phyloP scores from a whole-genome alignment of 2,329 filamentous ascomycete genomes.

The Exophiala mesophila region DNA sequence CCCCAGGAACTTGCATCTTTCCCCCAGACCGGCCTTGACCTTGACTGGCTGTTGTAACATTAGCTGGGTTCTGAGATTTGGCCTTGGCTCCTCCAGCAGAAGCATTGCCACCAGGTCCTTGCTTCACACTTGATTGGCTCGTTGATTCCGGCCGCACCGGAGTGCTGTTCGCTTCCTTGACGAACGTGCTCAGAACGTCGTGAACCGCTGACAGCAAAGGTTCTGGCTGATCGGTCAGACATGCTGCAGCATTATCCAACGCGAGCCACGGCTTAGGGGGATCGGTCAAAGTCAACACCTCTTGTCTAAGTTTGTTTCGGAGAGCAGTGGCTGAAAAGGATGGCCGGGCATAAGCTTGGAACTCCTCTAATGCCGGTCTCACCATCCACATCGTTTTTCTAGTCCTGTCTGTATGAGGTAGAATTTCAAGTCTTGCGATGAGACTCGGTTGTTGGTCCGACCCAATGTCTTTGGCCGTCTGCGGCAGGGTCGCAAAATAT shows the following conservation, averaged over 20 bases:
- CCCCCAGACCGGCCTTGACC: background rate
- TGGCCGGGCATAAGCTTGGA: slow-evolving; percentile 22
- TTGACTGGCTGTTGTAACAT: background rate
- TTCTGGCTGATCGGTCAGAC: slow-evolving; percentile 19
- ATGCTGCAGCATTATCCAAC: slow-evolving; percentile 22
- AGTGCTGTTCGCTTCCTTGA: slow-evolving; percentile 10
- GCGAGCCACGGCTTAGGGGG: slow-evolving; percentile 18
- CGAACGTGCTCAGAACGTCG: slow-evolving; percentile 19
- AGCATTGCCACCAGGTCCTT: background rate
- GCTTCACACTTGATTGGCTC: background rate
- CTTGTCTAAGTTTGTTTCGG: slow-evolving; percentile 18
- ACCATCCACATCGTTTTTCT: slow-evolving; percentile 22
- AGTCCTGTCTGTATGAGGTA: slow-evolving; percentile 13
- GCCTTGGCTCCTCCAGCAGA: background rate
- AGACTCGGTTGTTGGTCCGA: slow-evolving; percentile 10
- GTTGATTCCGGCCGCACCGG: slow-evolving; percentile 3
- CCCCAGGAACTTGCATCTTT: background rate
- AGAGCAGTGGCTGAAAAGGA: slow-evolving; percentile 20
- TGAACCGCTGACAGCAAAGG: slow-evolving; percentile 21
- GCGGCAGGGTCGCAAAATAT: slow-evolving; percentile 18
- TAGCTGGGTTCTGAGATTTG: background rate
- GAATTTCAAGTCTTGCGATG: slow-evolving; percentile 24
- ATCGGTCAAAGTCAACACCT: slow-evolving; percentile 19
- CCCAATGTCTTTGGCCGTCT: slow-evolving; percentile 10
- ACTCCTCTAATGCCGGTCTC: slow-evolving; percentile 24